These are phyloP conservation scores for Handroanthus guayacan DNA, from an alignment of 257 asterid species.

Conservation along the genomic window DNA sequence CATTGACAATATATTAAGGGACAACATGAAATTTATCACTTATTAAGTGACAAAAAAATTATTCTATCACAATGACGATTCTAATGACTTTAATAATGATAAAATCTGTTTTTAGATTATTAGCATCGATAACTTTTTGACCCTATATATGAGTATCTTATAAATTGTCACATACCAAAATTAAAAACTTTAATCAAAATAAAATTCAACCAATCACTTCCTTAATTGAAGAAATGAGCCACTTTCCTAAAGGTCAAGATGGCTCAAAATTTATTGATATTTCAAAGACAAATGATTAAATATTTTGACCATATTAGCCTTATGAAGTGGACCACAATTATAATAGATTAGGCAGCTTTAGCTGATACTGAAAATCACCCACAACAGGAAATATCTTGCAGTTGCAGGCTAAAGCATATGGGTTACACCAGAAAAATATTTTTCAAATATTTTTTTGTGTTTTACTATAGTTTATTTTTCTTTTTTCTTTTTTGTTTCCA, in stretches of 20 bases:
- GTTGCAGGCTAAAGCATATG: constrained; percentile 38
- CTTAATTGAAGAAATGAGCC: not conserved
- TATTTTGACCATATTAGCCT: constrained; percentile 20
- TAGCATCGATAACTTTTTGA: too few species aligned
- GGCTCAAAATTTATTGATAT: not conserved
- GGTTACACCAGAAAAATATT: constrained; percentile 25
- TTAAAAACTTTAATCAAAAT: not conserved
- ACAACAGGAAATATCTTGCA: constrained; percentile 41
- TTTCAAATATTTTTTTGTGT: constrained; percentile 4
- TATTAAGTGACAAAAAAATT: too few species aligned
- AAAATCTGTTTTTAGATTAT: too few species aligned
- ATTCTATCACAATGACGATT: too few species aligned
- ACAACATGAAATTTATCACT: too few species aligned
- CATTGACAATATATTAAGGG: too few species aligned
- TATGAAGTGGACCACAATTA: constrained; percentile 41
- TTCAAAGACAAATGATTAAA: constrained; percentile 27
- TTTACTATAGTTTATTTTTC: not conserved
- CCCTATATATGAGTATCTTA: too few species aligned
- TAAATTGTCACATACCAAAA: too few species aligned
- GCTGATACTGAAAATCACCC: constrained; percentile 42
- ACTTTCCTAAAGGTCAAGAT: not conserved
- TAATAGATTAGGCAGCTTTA: constrained; percentile 48
- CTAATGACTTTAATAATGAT: too few species aligned
- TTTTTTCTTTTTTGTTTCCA: not conserved
- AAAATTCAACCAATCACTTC: not conserved